Base-by-base conservation (phyloP, 257 asterid genomes). In the Gentiana macrophylla region DNA sequence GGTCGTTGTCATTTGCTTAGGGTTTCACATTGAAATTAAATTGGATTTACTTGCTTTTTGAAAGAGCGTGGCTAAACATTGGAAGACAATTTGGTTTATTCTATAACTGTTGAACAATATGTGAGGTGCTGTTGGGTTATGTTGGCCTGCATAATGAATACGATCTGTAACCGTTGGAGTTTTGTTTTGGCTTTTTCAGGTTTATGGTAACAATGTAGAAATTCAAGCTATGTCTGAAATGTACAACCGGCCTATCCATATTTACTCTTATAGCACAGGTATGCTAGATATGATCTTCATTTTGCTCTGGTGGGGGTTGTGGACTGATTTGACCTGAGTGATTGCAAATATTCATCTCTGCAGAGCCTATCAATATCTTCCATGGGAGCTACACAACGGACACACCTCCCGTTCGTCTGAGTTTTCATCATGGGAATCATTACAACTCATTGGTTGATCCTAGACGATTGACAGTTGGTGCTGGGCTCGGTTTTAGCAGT, bases 361-460 rank as follows among this genome's bases (percentile, higher is more conserved):
- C 77, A 92, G 99, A 92, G 60, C 99, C 99, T 48, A 88, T 88
- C 70, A 92, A 92, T 70, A 88, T 62, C 61, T 88, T 92, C 76
- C 99, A 92, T 56, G 91, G 97, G 73, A 89, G 82, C 86, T 92
- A 92, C 64, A 69, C 67, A 52, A 92, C 99, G 0, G 94, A 92
- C 57, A 77, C 76, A 0, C 97, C 99, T 64, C 97, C 97, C 8
- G 75, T 92, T 48, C 84, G 94, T 57, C 84, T 92, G 50, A 92
- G 99, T 79, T 92, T 59, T 81, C 99, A 88, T 79, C 97, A 79
- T 62, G 86, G 95, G 44, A 92, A 92, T 76, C 99, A 92, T 74
- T 92, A 92, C 62, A 88, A 92, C 80, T 92, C 99, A 37, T 94
- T 92, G 35, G 83, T 92, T 59, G 99, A 92, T 79, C 99, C 99